A percentile compares a stretch with the other conserved stretches of the same genome.
Conservation (phyloP, 2,329 filamentous ascomycete genomes). For the Aspergillus fumigatiaffinis region DNA sequence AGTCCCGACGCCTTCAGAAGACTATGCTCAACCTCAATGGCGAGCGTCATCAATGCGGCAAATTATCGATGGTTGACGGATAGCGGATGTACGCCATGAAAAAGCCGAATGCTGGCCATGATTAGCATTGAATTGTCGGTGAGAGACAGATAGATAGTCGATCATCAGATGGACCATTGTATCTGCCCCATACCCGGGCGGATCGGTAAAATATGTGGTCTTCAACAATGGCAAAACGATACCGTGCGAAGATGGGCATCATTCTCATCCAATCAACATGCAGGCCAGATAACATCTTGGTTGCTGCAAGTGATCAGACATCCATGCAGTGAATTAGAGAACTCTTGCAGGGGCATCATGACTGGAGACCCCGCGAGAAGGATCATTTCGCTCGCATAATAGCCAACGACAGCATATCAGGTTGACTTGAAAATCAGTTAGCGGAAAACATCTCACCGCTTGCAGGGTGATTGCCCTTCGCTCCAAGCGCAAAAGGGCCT, state of each 20-base stretch:
- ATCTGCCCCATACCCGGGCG: background rate
- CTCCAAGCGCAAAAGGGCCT: background rate
- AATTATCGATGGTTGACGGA: background rate
- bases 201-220: background rate
- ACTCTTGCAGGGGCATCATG: background rate
- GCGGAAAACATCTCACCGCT: background rate
- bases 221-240: background rate
- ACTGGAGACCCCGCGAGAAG: background rate
- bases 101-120: background rate
- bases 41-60: background rate
- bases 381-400: background rate
- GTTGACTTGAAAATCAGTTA: background rate
- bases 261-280: background rate
- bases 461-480: background rate
- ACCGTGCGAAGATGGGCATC: background rate
- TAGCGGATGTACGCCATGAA: background rate
- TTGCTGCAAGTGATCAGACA: slow-evolving; percentile 1
- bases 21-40: background rate
- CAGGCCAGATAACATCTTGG: background rate
- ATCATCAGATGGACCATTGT: background rate
- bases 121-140: background rate
- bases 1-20: background rate
- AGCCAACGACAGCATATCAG: background rate
- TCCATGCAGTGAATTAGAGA: background rate
- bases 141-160: background rate